Conservation (phyloP, 306 rosid species). For the Begonia peltatifolia region DNA sequence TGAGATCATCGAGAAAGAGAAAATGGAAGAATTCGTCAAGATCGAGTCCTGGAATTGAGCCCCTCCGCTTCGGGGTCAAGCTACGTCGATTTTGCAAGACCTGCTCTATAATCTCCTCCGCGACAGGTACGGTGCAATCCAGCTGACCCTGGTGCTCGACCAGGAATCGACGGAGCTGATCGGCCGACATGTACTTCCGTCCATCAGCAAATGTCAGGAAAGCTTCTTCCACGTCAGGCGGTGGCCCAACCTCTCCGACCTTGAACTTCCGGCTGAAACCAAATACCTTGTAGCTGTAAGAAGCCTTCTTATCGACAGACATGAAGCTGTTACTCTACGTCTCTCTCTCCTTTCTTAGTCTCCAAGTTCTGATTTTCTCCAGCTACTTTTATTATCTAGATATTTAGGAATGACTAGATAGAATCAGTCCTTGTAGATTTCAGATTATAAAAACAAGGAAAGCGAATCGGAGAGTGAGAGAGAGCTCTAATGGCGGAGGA, state of each 20-base stretch:
- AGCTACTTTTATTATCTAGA: no score
- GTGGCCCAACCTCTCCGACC: constrained; percentile 36
- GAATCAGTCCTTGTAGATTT: no score
- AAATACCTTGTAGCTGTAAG: constrained; percentile 48
- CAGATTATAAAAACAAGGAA: no score
- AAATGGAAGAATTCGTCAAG: constrained; percentile 50
- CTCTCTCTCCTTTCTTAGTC: background rate
- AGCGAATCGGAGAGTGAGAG: no score
- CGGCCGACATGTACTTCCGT: constrained; percentile 22
- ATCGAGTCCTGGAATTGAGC: constrained; percentile 10
- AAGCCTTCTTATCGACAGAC: constrained; percentile 6
- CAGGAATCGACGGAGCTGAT: constrained; percentile 40
- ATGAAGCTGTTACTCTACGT: background rate
- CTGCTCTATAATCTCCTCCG: constrained; percentile 19
- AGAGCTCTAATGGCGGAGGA: no score
- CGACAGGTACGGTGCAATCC: constrained; percentile 22
- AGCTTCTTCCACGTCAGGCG: constrained; percentile 39
- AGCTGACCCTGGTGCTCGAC: constrained; percentile 36
- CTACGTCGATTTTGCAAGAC: constrained; percentile 17
- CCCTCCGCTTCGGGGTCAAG: constrained; percentile 1
- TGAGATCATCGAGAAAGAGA: constrained; percentile 36
- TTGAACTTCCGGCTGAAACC: constrained; percentile 61
- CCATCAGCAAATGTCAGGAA: constrained; percentile 34
- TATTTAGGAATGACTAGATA: no score
- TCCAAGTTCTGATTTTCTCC: no score